Conservation (phyloP, 73 alveolate genomes). For the Halteria grandinella region DNA sequence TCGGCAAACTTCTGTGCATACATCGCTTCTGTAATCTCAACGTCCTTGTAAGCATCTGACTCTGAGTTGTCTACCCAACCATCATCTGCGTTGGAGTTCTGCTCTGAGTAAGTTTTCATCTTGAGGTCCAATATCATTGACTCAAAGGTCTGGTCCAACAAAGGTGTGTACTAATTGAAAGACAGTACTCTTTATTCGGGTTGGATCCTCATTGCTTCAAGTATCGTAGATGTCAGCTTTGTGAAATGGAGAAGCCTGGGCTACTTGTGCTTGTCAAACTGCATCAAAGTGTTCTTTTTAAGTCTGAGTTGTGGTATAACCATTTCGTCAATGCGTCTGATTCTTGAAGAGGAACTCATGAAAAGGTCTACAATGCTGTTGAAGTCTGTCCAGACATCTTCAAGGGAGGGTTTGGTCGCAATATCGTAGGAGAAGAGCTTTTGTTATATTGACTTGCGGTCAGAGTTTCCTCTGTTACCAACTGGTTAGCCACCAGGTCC, state of each 20-base stretch:
- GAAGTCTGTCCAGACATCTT: slow-evolving; percentile 64
- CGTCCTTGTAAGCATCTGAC: slow-evolving; percentile 53
- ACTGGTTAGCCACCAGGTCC: background rate
- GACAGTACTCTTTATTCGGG: slow-evolving; percentile 49
- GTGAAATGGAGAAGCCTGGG: slow-evolving; percentile 13
- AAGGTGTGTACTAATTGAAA: slow-evolving; percentile 35
- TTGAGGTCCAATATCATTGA: slow-evolving; percentile 45
- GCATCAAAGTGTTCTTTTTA: slow-evolving; percentile 51
- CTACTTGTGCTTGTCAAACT: slow-evolving; percentile 55
- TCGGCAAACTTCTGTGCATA: slow-evolving; percentile 48
- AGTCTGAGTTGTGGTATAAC: slow-evolving; percentile 64
- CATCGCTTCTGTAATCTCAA: slow-evolving; percentile 63
- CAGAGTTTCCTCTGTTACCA: background rate
- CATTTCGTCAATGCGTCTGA: slow-evolving; percentile 67
- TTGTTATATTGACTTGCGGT: background rate
- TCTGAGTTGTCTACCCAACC: slow-evolving; percentile 23
- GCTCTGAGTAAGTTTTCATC: slow-evolving; percentile 53
- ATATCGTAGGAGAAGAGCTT: background rate
- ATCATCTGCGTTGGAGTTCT: slow-evolving; percentile 33
- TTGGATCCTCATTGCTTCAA: slow-evolving; percentile 45
- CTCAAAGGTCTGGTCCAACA: slow-evolving; percentile 45
- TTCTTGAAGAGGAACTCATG: slow-evolving; percentile 46
- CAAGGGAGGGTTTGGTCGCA: slow-evolving; percentile 56
- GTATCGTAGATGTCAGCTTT: slow-evolving; percentile 49
- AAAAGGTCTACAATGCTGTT: slow-evolving; percentile 55